Base-by-base conservation (phyloP, 1,284 basidiomycete genomes). In the Testicularia cyperi region DNA sequence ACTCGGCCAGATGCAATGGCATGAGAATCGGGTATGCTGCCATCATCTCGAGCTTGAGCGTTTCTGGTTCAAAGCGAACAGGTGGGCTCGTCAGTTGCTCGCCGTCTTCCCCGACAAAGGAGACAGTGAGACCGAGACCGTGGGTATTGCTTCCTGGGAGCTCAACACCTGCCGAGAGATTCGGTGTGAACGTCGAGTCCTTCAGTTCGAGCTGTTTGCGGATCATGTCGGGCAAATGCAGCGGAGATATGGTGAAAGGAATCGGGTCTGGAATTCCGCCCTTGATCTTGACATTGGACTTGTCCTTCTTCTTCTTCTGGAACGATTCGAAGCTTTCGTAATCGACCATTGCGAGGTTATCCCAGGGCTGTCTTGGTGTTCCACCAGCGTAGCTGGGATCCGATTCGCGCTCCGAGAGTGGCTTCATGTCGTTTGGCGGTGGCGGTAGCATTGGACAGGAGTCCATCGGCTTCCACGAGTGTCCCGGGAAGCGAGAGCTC, bases 401-500 rank as follows among this genome's bases (percentile, higher is more conserved):
- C 1, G 56, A 45, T 20, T 53, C 38, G 23, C 42, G 44, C 20
- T 48, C 29, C 5, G 29, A 23, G 10, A 19, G 33, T 1, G 49
- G 38, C 2, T 38, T 32, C 57, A 55, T 49, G 18, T 62, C 53
- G 41, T 44, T 14, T 1, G 58, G 58, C 0, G 48, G 38, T 18
- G 49, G 49, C 0, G 60, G 60, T 13, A 37, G 20, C 60, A 63
- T 54, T 3, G 60, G 60, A 22, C 57, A 20, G 2, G 49, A 39
- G 19, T 57, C 54, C 60, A 63, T 63, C 3, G 60, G 60, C 29
- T 58, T 58, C 60, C 60, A 63, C 3, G 60, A 45, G 18, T 63
- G 53, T 2, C 60, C 60, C 1, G 60, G 60, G 19, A 63, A 53
- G 7, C 60, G 25, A 3, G 44, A 49, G 5, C 32, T 29, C 1